Percentiles rank a stretch among this genome's conserved stretches.
These are phyloP conservation scores for Cordyceps sp. DNA, from an alignment of 2,329 filamentous ascomycete genomes.

Conservation along the genomic window DNA sequence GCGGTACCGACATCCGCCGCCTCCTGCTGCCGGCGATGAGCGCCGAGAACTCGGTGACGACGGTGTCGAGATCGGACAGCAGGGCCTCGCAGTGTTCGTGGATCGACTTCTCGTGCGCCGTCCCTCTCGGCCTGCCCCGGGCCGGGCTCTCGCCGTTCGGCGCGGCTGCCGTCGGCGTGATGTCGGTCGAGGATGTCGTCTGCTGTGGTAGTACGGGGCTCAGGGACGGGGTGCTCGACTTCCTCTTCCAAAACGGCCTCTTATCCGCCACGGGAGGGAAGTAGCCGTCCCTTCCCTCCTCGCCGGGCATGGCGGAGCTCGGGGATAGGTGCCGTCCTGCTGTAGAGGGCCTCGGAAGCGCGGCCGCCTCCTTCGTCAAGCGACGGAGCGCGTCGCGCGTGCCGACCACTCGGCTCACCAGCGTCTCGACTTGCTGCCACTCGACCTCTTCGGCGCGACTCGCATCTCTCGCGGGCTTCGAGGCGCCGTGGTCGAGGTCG, in stretches of 20 bases:
- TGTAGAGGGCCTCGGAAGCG: constrained; percentile 16
- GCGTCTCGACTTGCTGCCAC: constrained; percentile 71
- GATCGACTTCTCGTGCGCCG: constrained; percentile 45
- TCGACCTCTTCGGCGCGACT: constrained; percentile 53
- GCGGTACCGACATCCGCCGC: constrained; percentile 42
- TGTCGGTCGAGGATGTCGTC: constrained; percentile 20
- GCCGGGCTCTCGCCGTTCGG: constrained; percentile 15
- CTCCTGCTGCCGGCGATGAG: constrained; percentile 68
- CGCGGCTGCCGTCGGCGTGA: constrained; percentile 12
- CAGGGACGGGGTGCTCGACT: constrained; percentile 41
- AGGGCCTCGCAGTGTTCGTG: constrained; percentile 73
- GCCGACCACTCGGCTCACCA: constrained; percentile 75
- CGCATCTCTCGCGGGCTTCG: constrained; percentile 13
- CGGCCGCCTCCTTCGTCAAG: constrained; percentile 70
- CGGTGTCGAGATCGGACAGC: constrained; percentile 69
- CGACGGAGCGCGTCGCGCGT: constrained; percentile 78
- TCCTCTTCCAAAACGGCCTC: constrained; percentile 83
- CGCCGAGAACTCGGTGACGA: constrained; percentile 65
- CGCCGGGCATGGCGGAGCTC: constrained; percentile 15
- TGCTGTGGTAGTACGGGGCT: constrained; percentile 23
- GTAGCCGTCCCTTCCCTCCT: constrained; percentile 29
- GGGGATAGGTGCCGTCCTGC: constrained; percentile 22
- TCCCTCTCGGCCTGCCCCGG: constrained; percentile 18
- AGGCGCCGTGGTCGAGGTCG: constrained; percentile 11
- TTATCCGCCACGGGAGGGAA: constrained; percentile 36